Base-by-base conservation (phyloP, 2,329 filamentous ascomycete genomes). In the Cordyceps javanica region DNA sequence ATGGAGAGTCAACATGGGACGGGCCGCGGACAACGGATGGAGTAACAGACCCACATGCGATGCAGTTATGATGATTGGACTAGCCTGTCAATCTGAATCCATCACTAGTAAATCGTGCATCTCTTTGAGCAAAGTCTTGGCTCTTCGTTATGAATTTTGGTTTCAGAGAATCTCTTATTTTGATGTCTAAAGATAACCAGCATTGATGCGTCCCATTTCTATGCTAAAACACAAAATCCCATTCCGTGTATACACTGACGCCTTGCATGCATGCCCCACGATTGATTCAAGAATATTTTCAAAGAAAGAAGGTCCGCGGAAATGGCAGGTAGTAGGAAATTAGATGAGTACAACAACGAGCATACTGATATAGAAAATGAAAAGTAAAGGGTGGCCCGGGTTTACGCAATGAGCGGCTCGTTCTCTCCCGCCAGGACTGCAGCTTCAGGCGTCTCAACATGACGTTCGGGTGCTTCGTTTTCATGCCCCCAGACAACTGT, bases 401-500 rank as follows among this genome's bases (percentile, higher is more conserved):
- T 28, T 38, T 30, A 55, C 21, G 41, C 21, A 7, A 45, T 36
- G 6, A 45, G 38, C 9, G 55, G 45, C 1, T 51, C 55, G 10
- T 45, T 36, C 28, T 57, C 55, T 26, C 44, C 32, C 7, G 36
- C 36, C 55, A 57, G 34, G 16, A 28, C 45, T 9, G 45, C 45
- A 25, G 36, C 38, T 13, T 57, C 55, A 3, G 45, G 44, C 3
- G 38, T 41, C 34, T 50, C 9, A 26, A 14, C 8, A 14, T 14
- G 11, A 19, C 28, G 13, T 19, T 50, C 45, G 11, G 55, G 55
- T 4, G 36, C 46, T 46, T 57, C 55, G 28, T 48, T 57, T 21
- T 57, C 55, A 21, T 57, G 55, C 34, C 42, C 55, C 55, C 55
- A 57, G 26, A 57, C 28, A 23, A 57, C 55, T 57, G 11, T 28